These are phyloP conservation scores for Phytopythium helicoides DNA, from an alignment of 352 stramenopile genomes.

Conservation along the genomic window DNA sequence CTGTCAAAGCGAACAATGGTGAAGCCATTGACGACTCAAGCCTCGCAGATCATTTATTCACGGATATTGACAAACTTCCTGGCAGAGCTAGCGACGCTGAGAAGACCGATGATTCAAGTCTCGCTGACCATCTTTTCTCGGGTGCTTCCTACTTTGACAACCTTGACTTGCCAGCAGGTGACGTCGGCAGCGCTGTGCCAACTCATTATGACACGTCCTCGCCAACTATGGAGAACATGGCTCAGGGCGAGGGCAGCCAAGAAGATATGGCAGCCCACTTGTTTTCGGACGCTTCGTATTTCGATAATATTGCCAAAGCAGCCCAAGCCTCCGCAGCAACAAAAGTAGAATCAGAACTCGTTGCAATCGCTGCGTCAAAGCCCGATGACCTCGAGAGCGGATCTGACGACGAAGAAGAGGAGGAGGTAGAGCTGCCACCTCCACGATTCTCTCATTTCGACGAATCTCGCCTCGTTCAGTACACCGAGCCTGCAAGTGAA, in stretches of 20 bases:
- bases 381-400: no score
- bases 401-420: not conserved
- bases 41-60: not conserved
- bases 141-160: constrained; percentile 3
- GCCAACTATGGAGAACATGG: not conserved
- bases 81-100: no score
- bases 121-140: not conserved
- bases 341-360: no score
- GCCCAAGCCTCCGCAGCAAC: no score
- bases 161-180: not conserved
- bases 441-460: constrained; percentile 13
- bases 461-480: constrained; percentile 16
- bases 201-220: not conserved
- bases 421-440: not conserved
- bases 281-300: not conserved
- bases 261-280: not conserved
- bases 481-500: constrained; percentile 8
- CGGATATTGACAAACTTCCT: not conserved
- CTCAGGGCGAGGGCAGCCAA: not conserved
- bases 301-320: not conserved
- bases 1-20: no score
- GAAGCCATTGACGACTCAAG: no score
- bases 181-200: not conserved
- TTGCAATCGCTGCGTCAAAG: no score
- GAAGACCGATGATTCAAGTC: no score